Base-by-base conservation (phyloP, 2,329 filamentous ascomycete species). In the Fusarium sp. region DNA sequence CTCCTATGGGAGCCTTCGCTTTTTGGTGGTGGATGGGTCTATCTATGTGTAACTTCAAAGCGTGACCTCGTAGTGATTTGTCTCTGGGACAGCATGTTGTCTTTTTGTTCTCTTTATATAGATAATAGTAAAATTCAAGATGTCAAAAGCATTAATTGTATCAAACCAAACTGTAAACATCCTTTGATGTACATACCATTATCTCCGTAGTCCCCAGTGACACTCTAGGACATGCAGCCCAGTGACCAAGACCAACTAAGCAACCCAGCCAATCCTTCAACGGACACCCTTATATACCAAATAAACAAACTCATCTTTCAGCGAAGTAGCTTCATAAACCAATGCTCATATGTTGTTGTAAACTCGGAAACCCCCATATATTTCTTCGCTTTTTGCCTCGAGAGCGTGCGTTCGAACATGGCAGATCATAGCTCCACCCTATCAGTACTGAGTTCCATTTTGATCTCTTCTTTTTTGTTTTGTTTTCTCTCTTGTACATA, bases 331-430 rank as follows among this genome's bases (percentile, higher is more conserved):
- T 56, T 25, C 6, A 40, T 2, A 51, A 10, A 19, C 39, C 3
- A 4, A 25, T 7, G n/a, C 25, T 30, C 10, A 30, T 7, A 35
- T 27, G 25, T 27, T 30, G 17, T 5, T 30, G 17, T 5, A 7
- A 39, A 19, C 15, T 20, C 14, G 5, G 4, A 20, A 27, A 8
- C 33, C 44, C 39, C 48, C n/a, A 11, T 39, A 13, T 23, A 27
- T 46, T 56, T 53, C 27, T 65, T 65, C 62, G 62, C 49, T 62
- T 66, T 65, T 66, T 66, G 44, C 22, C 7, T 19, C 3, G 3
- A 37, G 13, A 7, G 8, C 14, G 13, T n/a, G 7, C 14, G 35
- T 61, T 61, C 53, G 57, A 61, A 41, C 20, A 17, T 19, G 7
- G 2, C 8, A 25, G 13, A 19, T 13, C 9, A 17, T 30, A 14